Evolutionary conservation across 1,139 yeast genomes (phyloP), one percentile per base, ranked within the genome.

Genomic region (Debaryomyces coudertii): DNA sequence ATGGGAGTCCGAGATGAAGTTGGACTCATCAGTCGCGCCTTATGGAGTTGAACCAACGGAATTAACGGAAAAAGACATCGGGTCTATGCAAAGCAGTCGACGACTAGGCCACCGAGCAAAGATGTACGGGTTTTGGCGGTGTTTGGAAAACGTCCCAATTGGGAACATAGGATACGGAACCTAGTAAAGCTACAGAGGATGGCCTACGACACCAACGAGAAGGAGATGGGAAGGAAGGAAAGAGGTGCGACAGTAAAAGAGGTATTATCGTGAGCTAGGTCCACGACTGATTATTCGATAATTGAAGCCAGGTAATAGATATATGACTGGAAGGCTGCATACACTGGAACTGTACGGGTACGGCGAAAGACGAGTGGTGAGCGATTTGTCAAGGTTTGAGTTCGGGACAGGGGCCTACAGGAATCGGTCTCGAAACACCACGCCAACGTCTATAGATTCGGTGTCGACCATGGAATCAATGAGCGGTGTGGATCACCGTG

Each of bases 341-440:
- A 64, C 62, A 8, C 51, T 52, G 18, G 28, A 27, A 7, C 20
- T 29, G 16, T 11, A 38, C 16, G 7, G 11, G 25, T n/a, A n/a
- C 12, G 58, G 57, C 18, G 63, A 62, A 18, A 51, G 53, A 11
- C 49, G 67, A 39, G 56, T 66, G 9, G 64, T 65, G 1, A 63
- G 69, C 51, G 71, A 66, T 48, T 49, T 58, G 16, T 65, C 71
- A n/a, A 48, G 71, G 33, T 66, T 66, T 45, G 67, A 65, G 37
- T 61, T 53, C 44, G 66, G 62, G 36, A 48, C 51, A 16, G 53
- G 56, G 3, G 50, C 55, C 8, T 66, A 66, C 2, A 45, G 60
- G 43, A 57, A 51, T 37, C 50, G 69, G 44, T 63, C 70, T 5
- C 49, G 69, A 47, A 62, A 64, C 44, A 48, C 68, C 2, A 61